phyloP scores from a whole-genome alignment of 129 eudicot species.

The Artemisia annua region DNA sequence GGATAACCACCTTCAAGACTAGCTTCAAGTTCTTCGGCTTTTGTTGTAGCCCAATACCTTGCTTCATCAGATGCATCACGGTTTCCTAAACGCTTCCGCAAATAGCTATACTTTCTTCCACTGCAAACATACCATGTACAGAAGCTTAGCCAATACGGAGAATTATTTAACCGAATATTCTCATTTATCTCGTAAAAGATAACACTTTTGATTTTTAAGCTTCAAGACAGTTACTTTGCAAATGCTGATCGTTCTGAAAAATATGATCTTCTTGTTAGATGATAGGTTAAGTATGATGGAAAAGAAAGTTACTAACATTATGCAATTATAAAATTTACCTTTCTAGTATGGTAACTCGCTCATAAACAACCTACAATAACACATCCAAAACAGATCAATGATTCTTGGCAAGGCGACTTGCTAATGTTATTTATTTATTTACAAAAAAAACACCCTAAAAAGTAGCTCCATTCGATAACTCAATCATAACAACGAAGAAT shows the following conservation, averaged over 20 bases:
- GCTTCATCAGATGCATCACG: conserved; percentile 86
- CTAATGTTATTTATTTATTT: too few relatives aligned
- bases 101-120: conserved; percentile 36
- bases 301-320: neutral
- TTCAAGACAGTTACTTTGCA: neutral
- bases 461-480: too few relatives aligned
- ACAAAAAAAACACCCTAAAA: too few relatives aligned
- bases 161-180: neutral
- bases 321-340: conserved; percentile 33
- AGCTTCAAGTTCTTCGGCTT: conserved; percentile 67
- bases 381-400: conserved; percentile 1
- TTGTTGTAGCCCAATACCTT: conserved; percentile 52
- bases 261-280: neutral
- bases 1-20: conserved; percentile 56
- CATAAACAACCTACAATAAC: conserved; percentile 49
- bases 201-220: neutral
- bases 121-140: conserved; percentile 2
- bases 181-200: neutral
- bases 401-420: neutral
- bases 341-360: conserved; percentile 45
- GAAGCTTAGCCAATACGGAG: neutral
- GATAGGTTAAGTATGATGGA: neutral
- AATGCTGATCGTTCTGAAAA: neutral
- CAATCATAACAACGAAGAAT: neutral
- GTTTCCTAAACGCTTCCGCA: conserved; percentile 49